Evolutionary conservation across 2,329 filamentous ascomycete species (phyloP), one percentile per base, ranked within the genome.

Genomic region (Arachnomyces sp.): DNA sequence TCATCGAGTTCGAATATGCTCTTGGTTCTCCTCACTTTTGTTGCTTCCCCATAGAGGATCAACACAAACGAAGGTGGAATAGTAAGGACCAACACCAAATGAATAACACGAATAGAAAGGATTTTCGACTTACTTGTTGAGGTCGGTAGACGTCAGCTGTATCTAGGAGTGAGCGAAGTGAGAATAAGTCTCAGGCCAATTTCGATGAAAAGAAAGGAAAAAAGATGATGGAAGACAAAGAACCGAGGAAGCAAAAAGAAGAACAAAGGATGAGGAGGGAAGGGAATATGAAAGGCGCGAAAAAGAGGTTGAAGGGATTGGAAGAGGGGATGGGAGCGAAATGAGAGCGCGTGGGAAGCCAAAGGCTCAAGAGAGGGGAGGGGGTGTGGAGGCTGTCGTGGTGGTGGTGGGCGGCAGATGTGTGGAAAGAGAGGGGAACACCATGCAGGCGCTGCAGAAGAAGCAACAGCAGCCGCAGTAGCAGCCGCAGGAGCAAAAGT

Each of bases 71-170:
- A 32, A 47, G 47, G 37, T 38, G 42, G 39, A 48, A 42, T 11
- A 33, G 11, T 30, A n/a, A 34, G 20, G 28, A 45, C n/a, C 5
- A 17, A 34, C 9, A 35, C 36, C 17, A 40, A 38, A 16, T 38
- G 38, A 31, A 31, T 33, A 41, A 43, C 15, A 33, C 42, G 42
- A 42, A 40, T 46, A 41, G 36, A 43, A 37, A 31, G 28, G 33
- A 37, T 38, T 25, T 30, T 36, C 33, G 33, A 66, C 65, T 65
- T 63, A 68, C 65, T 63, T 66, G 61, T 49, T 59, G 56, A 48
- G 65, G 65, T 46, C 65, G 65, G 58, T 68, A 68, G 40, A 67
- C 63, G 65, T 68, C 65, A 47, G 64, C 65, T 65, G 53, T 50
- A 49, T 50, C 50, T 56, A 51, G 44, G 40, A 42, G 48, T 38